A percentile compares a stretch with the other conserved stretches of the same genome.
Conservation (phyloP, 352 stramenopile genomes). For the Globisporangium nodosum region DNA sequence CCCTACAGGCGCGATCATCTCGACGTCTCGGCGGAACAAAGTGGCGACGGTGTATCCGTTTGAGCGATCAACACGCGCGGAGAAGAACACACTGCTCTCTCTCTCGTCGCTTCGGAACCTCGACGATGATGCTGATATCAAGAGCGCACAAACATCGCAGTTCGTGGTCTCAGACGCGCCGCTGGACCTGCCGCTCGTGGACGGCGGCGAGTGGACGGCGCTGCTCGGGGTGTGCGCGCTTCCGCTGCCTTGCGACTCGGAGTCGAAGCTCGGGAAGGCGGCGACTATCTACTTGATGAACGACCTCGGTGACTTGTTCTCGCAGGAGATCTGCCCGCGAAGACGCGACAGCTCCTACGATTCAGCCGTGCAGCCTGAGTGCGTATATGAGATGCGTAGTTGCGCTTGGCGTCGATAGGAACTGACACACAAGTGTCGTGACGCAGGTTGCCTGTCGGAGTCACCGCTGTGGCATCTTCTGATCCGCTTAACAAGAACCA, state of each 20-base stretch:
- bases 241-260: not conserved
- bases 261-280: conserved; percentile 12
- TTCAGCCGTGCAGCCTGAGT: conserved; percentile 50
- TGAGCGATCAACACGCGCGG: conserved; percentile 24
- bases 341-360: conserved; percentile 30
- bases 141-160: conserved; percentile 24
- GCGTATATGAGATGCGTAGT: conserved; percentile 10
- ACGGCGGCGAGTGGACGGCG: conserved; percentile 54
- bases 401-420: not conserved
- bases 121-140: conserved; percentile 25
- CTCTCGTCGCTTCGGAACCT: conserved; percentile 34
- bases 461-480: conserved; percentile 23
- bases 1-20: conserved; percentile 32
- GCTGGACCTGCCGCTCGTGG: conserved; percentile 51
- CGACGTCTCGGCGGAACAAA: conserved; percentile 29
- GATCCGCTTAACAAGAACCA: conserved; percentile 14
- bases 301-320: conserved; percentile 56
- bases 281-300: conserved; percentile 62
- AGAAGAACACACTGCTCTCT: conserved; percentile 21
- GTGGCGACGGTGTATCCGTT: conserved; percentile 43
- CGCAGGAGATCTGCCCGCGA: conserved; percentile 36
- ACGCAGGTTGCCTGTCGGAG: conserved; percentile 46
- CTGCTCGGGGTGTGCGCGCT: conserved; percentile 48
- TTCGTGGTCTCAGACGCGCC: conserved; percentile 51
- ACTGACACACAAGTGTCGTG: not conserved